Evolutionary conservation across 2,329 filamentous ascomycete species (phyloP).

Genomic region (Diplocarpon mali): DNA sequence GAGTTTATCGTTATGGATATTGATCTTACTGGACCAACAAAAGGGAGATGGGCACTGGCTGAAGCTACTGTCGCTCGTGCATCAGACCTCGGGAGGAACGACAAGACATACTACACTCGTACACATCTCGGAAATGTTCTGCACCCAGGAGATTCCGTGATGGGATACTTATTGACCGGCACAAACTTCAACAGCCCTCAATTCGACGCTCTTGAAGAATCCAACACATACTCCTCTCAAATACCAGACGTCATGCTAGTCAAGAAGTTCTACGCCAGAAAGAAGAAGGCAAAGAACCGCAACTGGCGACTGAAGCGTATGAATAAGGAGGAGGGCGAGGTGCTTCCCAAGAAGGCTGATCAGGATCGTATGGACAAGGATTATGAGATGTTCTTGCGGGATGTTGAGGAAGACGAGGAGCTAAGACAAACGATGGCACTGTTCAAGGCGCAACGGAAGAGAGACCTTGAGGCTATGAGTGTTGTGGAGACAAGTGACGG

Average conservation of each 20-base stretch:
- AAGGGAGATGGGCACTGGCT: constrained; percentile 73
- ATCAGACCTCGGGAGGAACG: constrained; percentile 75
- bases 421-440: constrained; percentile 72
- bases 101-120: constrained; percentile 77
- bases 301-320: constrained; percentile 96
- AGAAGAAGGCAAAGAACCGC: constrained; percentile 71
- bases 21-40: constrained; percentile 62
- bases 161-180: constrained; percentile 87
- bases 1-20: constrained; percentile 96
- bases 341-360: constrained; percentile 77
- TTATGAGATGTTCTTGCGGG: constrained; percentile 93
- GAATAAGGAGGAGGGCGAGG: constrained; percentile 77
- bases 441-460: constrained; percentile 55
- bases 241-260: constrained; percentile 91
- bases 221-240: constrained; percentile 60
- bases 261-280: constrained; percentile 90
- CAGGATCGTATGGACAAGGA: constrained; percentile 82
- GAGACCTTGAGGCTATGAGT: constrained; percentile 55
- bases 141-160: constrained; percentile 79
- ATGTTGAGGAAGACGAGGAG: constrained; percentile 93
- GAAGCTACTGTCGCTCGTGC: constrained; percentile 84
- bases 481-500: constrained; percentile 51
- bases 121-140: constrained; percentile 83
- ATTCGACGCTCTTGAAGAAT: constrained; percentile 72
- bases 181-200: constrained; percentile 88